phyloP scores from a whole-genome alignment of 306 rosid species.

The Dalbergia cultrata region DNA sequence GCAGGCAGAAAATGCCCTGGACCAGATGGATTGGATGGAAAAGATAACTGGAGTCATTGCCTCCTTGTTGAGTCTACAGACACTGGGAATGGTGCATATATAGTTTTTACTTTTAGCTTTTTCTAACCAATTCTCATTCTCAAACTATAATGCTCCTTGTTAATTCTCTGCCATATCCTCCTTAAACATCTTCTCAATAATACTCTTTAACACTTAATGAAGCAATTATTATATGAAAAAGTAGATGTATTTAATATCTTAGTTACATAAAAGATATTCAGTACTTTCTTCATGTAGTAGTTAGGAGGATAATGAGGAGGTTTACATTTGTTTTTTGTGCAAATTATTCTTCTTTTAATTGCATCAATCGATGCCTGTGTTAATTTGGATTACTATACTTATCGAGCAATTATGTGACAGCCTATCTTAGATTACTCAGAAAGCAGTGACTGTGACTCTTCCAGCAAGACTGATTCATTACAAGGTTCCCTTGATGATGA shows the following conservation, averaged over 20 bases:
- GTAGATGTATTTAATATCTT: no score
- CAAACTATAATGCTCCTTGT: no score
- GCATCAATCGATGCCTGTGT: slow-evolving; percentile 20
- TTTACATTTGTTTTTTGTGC: neutral
- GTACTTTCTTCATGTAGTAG: no score
- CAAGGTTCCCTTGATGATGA: slow-evolving; percentile 48
- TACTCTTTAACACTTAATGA: no score
- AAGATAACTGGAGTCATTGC: slow-evolving; percentile 82
- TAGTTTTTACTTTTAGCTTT: slow-evolving; percentile 9
- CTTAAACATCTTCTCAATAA: neutral
- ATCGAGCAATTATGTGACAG: slow-evolving; percentile 55
- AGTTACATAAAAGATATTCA: no score
- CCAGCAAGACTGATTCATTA: slow-evolving; percentile 30
- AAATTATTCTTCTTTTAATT: neutral
- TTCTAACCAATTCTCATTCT: neutral
- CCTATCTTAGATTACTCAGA: slow-evolving; percentile 44
- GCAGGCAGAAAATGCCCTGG: slow-evolving; percentile 86
- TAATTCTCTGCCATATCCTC: neutral
- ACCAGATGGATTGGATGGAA: slow-evolving; percentile 90
- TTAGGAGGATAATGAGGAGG: no score
- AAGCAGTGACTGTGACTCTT: slow-evolving; percentile 38
- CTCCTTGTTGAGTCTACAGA: slow-evolving; percentile 70
- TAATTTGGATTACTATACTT: slow-evolving; percentile 37
- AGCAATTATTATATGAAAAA: no score
- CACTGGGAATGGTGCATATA: slow-evolving; percentile 60